Percentiles rank a stretch among this genome's conserved stretches.
Evolutionary conservation across 2,329 filamentous ascomycete species (phyloP).

Genomic region (Scedosporium apiospermum): DNA sequence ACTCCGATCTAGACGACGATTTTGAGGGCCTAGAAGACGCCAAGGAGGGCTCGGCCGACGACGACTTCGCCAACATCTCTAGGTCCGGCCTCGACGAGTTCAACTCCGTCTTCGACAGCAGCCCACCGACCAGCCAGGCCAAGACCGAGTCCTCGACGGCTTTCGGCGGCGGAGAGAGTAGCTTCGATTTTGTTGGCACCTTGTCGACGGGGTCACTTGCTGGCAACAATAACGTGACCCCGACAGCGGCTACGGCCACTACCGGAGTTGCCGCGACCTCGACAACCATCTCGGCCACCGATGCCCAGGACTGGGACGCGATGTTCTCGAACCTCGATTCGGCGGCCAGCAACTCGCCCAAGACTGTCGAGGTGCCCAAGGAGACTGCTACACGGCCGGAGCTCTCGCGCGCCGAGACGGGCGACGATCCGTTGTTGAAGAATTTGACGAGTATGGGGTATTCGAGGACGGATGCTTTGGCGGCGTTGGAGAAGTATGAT

Average conservation of each 20-base stretch:
- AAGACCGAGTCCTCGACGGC: slow-evolving; percentile 41
- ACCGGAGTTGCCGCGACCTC: slow-evolving; percentile 28
- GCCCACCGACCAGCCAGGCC: slow-evolving; percentile 42
- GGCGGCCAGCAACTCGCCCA: slow-evolving; percentile 24
- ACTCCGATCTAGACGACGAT: slow-evolving; percentile 63
- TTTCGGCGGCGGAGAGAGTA: slow-evolving; percentile 44
- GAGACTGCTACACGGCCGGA: slow-evolving; percentile 4
- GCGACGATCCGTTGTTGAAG: slow-evolving; percentile 85
- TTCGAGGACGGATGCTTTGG: slow-evolving; percentile 59
- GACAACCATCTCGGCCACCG: slow-evolving; percentile 25
- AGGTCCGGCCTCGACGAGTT: slow-evolving; percentile 67
- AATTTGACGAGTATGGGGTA: slow-evolving; percentile 88
- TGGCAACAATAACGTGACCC: slow-evolving; percentile 8
- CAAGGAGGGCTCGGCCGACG: slow-evolving; percentile 68
- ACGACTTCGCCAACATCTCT: slow-evolving; percentile 69
- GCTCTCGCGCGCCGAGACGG: slow-evolving; percentile 51
- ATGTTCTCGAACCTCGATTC: slow-evolving; percentile 78
- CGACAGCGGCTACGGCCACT: slow-evolving; percentile 13
- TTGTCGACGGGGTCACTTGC: slow-evolving; percentile 23
- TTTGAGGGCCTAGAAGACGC: slow-evolving; percentile 79
- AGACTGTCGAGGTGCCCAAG: slow-evolving; percentile 13
- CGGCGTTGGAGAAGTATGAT: slow-evolving; percentile 85
- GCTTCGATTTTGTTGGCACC: slow-evolving; percentile 46
- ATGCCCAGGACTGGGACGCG: slow-evolving; percentile 82
- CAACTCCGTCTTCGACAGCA: slow-evolving; percentile 72